Conservation (phyloP, 495 filamentous ascomycete genomes). For the Parachaetomium inaequale region DNA sequence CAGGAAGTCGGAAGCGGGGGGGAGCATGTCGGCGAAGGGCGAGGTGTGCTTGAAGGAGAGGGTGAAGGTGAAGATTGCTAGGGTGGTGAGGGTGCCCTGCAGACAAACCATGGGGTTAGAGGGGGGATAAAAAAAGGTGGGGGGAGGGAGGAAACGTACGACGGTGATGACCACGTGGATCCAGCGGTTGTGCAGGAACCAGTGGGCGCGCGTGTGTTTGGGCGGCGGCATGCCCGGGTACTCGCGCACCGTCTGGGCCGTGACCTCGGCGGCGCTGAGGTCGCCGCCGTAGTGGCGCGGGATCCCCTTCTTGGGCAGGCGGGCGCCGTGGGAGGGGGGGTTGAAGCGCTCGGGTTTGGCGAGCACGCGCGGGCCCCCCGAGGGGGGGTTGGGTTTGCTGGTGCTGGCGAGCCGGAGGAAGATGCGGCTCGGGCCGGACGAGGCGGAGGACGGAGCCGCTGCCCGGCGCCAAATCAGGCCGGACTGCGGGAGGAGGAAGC, state of each 20-base stretch:
- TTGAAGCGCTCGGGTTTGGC: constrained; percentile 78
- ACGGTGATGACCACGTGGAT: constrained; percentile 78
- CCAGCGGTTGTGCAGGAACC: constrained; percentile 66
- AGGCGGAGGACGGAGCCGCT: background rate
- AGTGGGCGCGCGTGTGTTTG: constrained; percentile 67
- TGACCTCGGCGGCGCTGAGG: constrained; percentile 54
- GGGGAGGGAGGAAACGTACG: constrained; percentile 45
- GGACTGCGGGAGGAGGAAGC: constrained; percentile 52
- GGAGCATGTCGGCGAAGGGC: constrained; percentile 68
- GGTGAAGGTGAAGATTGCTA: constrained; percentile 64
- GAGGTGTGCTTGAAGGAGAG: constrained; percentile 67
- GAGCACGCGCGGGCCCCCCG: constrained; percentile 50
- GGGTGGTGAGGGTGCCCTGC: constrained; percentile 63
- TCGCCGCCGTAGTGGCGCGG: constrained; percentile 65
- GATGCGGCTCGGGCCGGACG: constrained; percentile 6
- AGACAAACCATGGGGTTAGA: too few species aligned
- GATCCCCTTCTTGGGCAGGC: constrained; percentile 47
- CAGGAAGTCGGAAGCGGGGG: constrained; percentile 55
- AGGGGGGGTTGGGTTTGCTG: background rate
- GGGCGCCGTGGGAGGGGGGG: constrained; percentile 75
- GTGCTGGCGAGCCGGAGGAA: constrained; percentile 20
- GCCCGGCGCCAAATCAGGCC: constrained; percentile 45
- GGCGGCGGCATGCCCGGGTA: constrained; percentile 83
- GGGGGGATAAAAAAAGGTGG: background rate
- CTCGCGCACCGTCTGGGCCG: constrained; percentile 57